Evolutionary conservation across 2,329 filamentous ascomycete species (phyloP), one percentile per base, ranked within the genome.

Genomic region (Diplocarpon rosae): DNA sequence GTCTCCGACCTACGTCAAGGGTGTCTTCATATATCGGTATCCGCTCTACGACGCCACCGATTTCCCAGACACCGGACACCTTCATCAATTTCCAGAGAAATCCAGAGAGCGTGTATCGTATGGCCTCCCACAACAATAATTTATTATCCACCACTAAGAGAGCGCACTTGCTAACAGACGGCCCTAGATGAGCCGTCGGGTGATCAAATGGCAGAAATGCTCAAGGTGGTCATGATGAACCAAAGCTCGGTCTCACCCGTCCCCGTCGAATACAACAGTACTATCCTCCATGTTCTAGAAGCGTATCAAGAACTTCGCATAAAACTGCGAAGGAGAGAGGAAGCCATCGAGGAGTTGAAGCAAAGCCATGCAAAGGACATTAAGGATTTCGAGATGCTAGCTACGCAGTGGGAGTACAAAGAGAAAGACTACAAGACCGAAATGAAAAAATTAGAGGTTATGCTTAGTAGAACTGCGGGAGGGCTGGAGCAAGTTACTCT

Each of bases 201-300:
- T 9, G 53, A 59, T 40, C 58, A 60, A 35, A 56, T 61, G 50
- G 57, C 52, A 0, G 59, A 62, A 35, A 58, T 56, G 16, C 42
- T 62, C 5, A 56, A 60, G 40, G 56, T 60, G 1, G 49, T 58
- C 2, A 59, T 62, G 58, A 62, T 62, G 59, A 60, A 48, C 12
- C 49, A 55, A 37, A 51, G 46, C n/a, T 49, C 43, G 2, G 42
- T 55, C 16, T 44, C 52, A 0, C 43, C 58, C 1, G 35, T 62
- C 3, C 59, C 59, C 2, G 45, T 55, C 2, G 47, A 59, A 30
- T 60, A 60, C 32, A 62, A 62, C 29, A 54, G 53, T 24, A 55
- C 52, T 36, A 59, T 62, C 14, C 33, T 60, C n/a, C 55, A 61
- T 36, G 49, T 62, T 16, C 37, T 62, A 2, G 60, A 62, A 41